Percentiles rank a stretch among this genome's conserved stretches.
These are phyloP conservation scores for Coemansia sp. DNA, from an alignment of 192 early-diverging fungal species.

Conservation along the genomic window DNA sequence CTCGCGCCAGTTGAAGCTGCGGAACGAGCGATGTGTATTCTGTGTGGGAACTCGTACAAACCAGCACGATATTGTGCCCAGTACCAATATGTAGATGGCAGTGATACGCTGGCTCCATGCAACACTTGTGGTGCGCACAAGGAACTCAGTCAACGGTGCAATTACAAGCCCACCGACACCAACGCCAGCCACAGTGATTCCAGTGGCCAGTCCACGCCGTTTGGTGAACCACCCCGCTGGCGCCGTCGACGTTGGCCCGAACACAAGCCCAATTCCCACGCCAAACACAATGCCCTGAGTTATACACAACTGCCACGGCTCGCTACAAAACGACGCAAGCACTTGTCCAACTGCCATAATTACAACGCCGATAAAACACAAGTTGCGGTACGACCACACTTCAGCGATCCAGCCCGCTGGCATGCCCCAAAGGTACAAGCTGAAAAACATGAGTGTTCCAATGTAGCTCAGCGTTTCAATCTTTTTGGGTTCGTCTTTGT, in stretches of 20 bases:
- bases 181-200: constrained; percentile 65
- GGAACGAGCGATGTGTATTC: constrained; percentile 21
- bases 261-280: constrained; percentile 58
- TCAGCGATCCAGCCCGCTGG: constrained; percentile 48
- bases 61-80: constrained; percentile 35
- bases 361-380: constrained; percentile 32
- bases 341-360: constrained; percentile 58
- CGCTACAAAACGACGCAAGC: constrained; percentile 60
- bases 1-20: constrained; percentile 37
- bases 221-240: constrained; percentile 66
- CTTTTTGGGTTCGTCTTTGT: constrained; percentile 14
- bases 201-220: constrained; percentile 61
- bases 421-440: constrained; percentile 44
- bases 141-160: constrained; percentile 55
- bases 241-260: constrained; percentile 58
- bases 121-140: constrained; percentile 39
- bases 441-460: constrained; percentile 48
- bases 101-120: constrained; percentile 55
- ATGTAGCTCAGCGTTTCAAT: constrained; percentile 37
- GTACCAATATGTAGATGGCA: constrained; percentile 52
- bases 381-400: constrained; percentile 43
- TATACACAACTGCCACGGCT: constrained; percentile 68
- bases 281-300: constrained; percentile 68
- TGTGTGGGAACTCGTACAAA: constrained; percentile 39
- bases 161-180: constrained; percentile 65